Evolutionary conservation across 2,329 filamentous ascomycete genomes (phyloP).

Genomic region (Microdochium bolleyi): DNA sequence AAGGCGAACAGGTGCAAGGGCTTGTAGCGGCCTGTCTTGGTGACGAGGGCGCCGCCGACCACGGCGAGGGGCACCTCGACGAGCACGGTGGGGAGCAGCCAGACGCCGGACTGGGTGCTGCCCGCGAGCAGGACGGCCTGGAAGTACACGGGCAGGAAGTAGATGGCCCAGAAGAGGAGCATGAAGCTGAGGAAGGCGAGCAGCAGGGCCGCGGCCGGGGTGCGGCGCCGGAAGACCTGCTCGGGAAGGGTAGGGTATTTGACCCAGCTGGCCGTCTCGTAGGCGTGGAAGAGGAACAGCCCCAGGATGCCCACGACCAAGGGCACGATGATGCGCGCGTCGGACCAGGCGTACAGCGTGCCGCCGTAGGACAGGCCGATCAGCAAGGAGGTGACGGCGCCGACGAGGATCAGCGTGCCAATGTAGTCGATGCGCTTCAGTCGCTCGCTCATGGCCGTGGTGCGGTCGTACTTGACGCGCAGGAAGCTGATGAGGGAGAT

Average conservation of each 20-base stretch:
- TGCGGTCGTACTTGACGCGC: conserved; percentile 15
- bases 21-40: conserved; percentile 14
- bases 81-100: not conserved
- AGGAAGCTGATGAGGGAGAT: conserved; percentile 20
- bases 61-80: conserved; percentile 14
- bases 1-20: conserved; percentile 16
- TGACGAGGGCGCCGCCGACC: conserved; percentile 12
- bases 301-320: conserved; percentile 29
- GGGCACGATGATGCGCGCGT: conserved; percentile 22
- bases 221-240: conserved; percentile 32
- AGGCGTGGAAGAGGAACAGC: conserved; percentile 22
- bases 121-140: conserved; percentile 56
- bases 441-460: conserved; percentile 3
- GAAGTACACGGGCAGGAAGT: conserved; percentile 44
- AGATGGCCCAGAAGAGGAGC: conserved; percentile 25
- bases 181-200: conserved; percentile 26
- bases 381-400: conserved; percentile 21
- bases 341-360: conserved; percentile 23
- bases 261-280: conserved; percentile 13
- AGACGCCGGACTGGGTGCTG: conserved; percentile 56
- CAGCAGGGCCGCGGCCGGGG: conserved; percentile 16
- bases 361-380: conserved; percentile 26
- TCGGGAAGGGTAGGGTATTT: conserved; percentile 26
- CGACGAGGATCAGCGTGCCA: conserved; percentile 26
- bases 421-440: conserved; percentile 23